phyloP scores from a whole-genome alignment of 2,329 filamentous ascomycete species.

The Apiospora phragmitis region DNA sequence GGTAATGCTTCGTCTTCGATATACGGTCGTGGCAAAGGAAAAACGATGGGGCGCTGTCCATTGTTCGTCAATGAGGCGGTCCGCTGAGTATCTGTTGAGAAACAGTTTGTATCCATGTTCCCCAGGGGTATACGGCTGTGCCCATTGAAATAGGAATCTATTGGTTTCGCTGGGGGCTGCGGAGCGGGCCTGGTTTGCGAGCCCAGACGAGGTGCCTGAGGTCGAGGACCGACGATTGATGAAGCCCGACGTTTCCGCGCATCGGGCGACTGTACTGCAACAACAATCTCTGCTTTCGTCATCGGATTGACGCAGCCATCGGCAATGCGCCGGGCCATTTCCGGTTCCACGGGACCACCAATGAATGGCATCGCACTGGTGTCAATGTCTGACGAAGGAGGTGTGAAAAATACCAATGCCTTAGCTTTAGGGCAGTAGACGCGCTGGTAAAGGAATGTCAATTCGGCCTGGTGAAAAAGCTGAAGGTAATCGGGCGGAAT shows the following conservation, averaged over 20 bases:
- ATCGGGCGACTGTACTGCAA: conserved; percentile 39
- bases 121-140: conserved; percentile 55
- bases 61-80: conserved; percentile 50
- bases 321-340: conserved; percentile 73
- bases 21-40: conserved; percentile 60
- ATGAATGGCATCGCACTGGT: conserved; percentile 78
- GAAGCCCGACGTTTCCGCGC: conserved; percentile 39
- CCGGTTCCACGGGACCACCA: conserved; percentile 68
- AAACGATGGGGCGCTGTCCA: conserved; percentile 54
- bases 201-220: conserved; percentile 14
- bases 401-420: conserved; percentile 73
- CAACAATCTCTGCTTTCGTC: conserved; percentile 69
- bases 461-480: conserved; percentile 81
- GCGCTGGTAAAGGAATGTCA: conserved; percentile 92
- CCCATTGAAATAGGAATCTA: conserved; percentile 55
- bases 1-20: conserved; percentile 37
- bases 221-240: conserved; percentile 19
- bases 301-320: conserved; percentile 84
- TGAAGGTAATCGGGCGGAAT: conserved; percentile 81
- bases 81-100: conserved; percentile 50
- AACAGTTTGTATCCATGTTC: conserved; percentile 65
- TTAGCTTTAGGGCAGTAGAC: conserved; percentile 80
- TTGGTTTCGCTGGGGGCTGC: conserved; percentile 46
- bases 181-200: conserved; percentile 19
- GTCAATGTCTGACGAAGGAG: conserved; percentile 62